Evolutionary conservation across 73 alveolate genomes (phyloP).

Genomic region (Paramecium pentaurelia): DNA sequence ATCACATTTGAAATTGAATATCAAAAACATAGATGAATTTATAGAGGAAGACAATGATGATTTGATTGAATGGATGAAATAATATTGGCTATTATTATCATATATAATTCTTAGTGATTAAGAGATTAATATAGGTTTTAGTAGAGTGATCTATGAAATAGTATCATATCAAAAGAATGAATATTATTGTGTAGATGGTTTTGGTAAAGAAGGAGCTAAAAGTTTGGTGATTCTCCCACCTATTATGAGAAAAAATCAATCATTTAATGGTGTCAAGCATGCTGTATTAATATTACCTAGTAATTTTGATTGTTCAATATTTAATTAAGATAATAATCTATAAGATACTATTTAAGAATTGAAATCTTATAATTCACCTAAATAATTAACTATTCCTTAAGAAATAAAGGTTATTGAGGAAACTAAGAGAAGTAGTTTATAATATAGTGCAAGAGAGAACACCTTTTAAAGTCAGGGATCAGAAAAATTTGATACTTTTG

Average conservation of each 20-base stretch:
- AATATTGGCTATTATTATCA: not conserved
- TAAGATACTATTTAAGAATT: not conserved
- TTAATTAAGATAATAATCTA: not conserved
- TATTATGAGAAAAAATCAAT: conserved; percentile 23
- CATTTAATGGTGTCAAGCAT: conserved; percentile 43
- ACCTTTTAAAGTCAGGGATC: not conserved
- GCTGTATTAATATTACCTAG: not conserved
- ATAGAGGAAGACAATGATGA: conserved; percentile 20
- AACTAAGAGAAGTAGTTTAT: not conserved
- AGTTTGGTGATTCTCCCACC: conserved; percentile 43
- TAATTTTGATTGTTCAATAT: not conserved
- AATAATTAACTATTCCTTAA: not conserved
- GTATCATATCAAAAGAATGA: not conserved
- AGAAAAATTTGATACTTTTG: not conserved
- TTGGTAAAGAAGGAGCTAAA: conserved; percentile 36
- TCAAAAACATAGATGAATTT: not conserved
- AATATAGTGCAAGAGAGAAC: not conserved
- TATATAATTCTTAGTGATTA: conserved; percentile 28
- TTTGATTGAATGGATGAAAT: conserved; percentile 18
- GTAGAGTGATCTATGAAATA: not conserved
- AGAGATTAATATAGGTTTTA: not conserved
- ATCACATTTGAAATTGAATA: conserved; percentile 1
- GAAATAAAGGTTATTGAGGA: not conserved
- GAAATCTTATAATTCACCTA: conserved; percentile 9
- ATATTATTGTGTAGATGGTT: conserved; percentile 56